Evolutionary conservation across 2,329 filamentous ascomycete species (phyloP).

Genomic region (Aspergillus chevalieri): DNA sequence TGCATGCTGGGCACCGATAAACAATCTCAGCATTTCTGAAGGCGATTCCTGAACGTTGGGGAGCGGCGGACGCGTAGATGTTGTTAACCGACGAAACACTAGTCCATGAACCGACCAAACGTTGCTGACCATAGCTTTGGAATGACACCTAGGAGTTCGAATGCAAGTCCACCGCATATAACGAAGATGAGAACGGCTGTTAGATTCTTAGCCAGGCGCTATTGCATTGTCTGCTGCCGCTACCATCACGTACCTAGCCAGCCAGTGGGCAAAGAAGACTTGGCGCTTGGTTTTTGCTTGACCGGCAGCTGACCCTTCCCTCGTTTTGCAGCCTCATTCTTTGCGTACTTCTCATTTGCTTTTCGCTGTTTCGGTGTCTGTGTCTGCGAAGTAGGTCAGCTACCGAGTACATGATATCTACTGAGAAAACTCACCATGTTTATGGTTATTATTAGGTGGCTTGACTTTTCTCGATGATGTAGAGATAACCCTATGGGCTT

Average conservation of each 20-base stretch:
- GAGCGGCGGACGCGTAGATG: not conserved
- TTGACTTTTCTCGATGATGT: no score
- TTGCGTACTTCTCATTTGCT: constrained; percentile 58
- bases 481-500: no score
- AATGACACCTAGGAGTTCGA: constrained; percentile 49
- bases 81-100: constrained; percentile 7
- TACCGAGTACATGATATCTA: not conserved
- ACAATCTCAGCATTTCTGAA: constrained; percentile 2
- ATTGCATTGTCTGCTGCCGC: not conserved
- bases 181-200: constrained; percentile 58
- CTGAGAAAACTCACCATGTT: not conserved
- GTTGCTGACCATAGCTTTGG: constrained; percentile 36
- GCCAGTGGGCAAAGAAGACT: constrained; percentile 49
- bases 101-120: constrained; percentile 20
- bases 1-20: no score
- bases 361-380: constrained; percentile 62
- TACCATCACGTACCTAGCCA: constrained; percentile 53
- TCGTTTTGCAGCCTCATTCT: constrained; percentile 54
- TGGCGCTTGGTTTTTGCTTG: constrained; percentile 46
- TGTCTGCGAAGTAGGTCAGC: constrained; percentile 33
- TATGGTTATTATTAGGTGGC: not conserved
- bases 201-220: constrained; percentile 7
- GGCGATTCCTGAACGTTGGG: not conserved
- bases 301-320: constrained; percentile 45
- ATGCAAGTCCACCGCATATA: constrained; percentile 54